Base-by-base conservation (phyloP, 1,284 basidiomycete genomes). In the Malassezia sp. region DNA sequence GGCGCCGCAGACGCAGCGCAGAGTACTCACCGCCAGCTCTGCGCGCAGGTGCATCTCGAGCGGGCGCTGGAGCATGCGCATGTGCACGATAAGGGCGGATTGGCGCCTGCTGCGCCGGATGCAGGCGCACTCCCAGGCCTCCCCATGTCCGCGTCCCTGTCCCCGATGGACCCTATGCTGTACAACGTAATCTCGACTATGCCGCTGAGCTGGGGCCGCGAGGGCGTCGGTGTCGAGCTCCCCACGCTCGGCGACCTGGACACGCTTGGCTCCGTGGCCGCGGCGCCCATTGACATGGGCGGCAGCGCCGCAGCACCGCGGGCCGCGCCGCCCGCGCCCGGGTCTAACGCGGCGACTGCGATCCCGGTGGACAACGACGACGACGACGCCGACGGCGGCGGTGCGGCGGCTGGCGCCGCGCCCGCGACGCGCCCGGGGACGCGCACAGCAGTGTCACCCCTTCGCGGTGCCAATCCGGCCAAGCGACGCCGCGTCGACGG, bases 281-380 rank as follows among this genome's bases (percentile, higher is more conserved):
- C 22, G 9, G 17, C 30, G 11, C 21, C 28, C 4, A 17, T 22
- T 10, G 15, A 12, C n/a, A n/a, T n/a, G n/a, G n/a, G n/a, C n/a
- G n/a, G n/a, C n/a, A n/a, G n/a, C n/a, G n/a, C n/a, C n/a, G 42
- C 35, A 31, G 30, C 35, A 9, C 24, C 27, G 17, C 17, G n/a
- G 24, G 18, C 28, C 12, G 21, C 21, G 12, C 8, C 24, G 44
- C 18, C 36, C 10, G 22, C 17, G 5, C 14, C 31, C n/a, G 38
- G 45, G n/a, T 14, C 31, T 2, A 23, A 22, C n/a, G 45, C 32
- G 6, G 14, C 26, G 5, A 33, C 23, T 18, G 37, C 45, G 6
- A 46, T 46, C 23, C 33, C 27, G 6, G 30, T 46, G 3, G 45
- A 46, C 18, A 46, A 38, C 32, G 43, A 45, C 24, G 45, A 40